Evolutionary conservation across 2,329 filamentous ascomycete species (phyloP).

Genomic region (Ophiostoma ips): DNA sequence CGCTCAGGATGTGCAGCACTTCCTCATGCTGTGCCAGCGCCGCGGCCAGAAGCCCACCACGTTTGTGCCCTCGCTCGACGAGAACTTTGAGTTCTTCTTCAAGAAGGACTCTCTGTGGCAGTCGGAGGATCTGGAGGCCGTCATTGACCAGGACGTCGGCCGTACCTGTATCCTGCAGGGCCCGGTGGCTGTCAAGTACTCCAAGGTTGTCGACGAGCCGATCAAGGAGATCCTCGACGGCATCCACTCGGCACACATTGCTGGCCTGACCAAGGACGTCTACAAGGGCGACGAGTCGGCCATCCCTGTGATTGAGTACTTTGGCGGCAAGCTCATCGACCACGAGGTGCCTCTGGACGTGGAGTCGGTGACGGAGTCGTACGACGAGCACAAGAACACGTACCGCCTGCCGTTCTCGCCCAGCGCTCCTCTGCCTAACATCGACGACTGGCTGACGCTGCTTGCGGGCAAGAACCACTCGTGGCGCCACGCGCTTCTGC

Average conservation of each 20-base stretch:
- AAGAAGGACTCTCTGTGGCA: slow-evolving; percentile 99
- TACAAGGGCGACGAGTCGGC: slow-evolving; percentile 60
- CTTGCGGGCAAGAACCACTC: slow-evolving; percentile 75
- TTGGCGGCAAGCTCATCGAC: slow-evolving; percentile 75
- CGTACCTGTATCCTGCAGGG: slow-evolving; percentile 94
- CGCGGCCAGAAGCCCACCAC: slow-evolving; percentile 91
- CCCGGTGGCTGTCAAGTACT: slow-evolving; percentile 82
- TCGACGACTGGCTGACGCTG: slow-evolving; percentile 76
- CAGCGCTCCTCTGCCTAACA: slow-evolving; percentile 57
- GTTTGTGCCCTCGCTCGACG: slow-evolving; percentile 89
- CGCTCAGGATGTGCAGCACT: slow-evolving; percentile 95
- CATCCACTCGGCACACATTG: slow-evolving; percentile 80
- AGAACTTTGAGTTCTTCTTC: slow-evolving; percentile 98
- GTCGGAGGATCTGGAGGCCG: slow-evolving; percentile 91
- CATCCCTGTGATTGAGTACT: slow-evolving; percentile 85
- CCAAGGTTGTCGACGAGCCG: slow-evolving; percentile 79
- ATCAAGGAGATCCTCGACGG: slow-evolving; percentile 88
- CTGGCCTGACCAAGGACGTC: slow-evolving; percentile 61
- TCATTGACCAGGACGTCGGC: slow-evolving; percentile 90
- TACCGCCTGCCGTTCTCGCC: slow-evolving; percentile 72
- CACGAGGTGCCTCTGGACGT: slow-evolving; percentile 59
- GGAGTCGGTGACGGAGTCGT: slow-evolving; percentile 65
- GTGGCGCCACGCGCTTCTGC: slow-evolving; percentile 91
- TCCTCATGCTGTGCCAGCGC: slow-evolving; percentile 81
- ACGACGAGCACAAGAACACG: slow-evolving; percentile 65